Percentiles rank a stretch among this genome's conserved stretches.
phyloP scores from a whole-genome alignment of 2,329 filamentous ascomycete genomes.

The Tolypocladium cylindrosporum region DNA sequence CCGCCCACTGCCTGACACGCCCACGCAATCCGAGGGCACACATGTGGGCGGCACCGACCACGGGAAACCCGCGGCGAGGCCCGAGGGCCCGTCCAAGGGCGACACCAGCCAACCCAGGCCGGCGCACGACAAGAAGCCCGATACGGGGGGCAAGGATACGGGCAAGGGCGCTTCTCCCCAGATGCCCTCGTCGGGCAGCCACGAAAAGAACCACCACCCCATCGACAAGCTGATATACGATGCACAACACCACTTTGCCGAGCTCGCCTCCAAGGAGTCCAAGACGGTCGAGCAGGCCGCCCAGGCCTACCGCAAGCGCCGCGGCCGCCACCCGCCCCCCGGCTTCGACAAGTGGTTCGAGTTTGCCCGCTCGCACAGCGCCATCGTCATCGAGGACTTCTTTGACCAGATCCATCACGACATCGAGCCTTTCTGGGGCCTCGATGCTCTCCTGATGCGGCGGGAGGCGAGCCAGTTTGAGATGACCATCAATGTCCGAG shows the following conservation, averaged over 20 bases:
- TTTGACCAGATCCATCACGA: constrained; percentile 57
- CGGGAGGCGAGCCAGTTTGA: constrained; percentile 44
- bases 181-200: not conserved
- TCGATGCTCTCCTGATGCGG: constrained; percentile 36
- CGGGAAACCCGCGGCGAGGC: not conserved
- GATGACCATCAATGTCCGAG: constrained; percentile 50
- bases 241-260: constrained; percentile 29
- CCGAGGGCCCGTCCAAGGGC: not conserved
- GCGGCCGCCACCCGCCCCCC: constrained; percentile 53
- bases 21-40: not conserved
- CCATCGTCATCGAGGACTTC: constrained; percentile 51
- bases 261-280: constrained; percentile 32
- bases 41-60: not conserved
- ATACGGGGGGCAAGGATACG: not conserved
- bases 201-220: constrained; percentile 26
- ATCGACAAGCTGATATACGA: constrained; percentile 41
- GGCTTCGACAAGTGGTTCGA: constrained; percentile 52
- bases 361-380: constrained; percentile 41
- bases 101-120: not conserved
- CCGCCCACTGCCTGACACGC: not conserved
- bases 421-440: constrained; percentile 46
- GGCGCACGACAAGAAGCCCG: not conserved
- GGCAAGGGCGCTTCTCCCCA: not conserved
- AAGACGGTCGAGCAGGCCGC: constrained; percentile 44
- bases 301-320: constrained; percentile 43